A percentile compares a stretch with the other conserved stretches of the same genome.
Evolutionary conservation across 805 yeast genomes (phyloP).

Genomic region (Metschnikowia colocasiae): DNA sequence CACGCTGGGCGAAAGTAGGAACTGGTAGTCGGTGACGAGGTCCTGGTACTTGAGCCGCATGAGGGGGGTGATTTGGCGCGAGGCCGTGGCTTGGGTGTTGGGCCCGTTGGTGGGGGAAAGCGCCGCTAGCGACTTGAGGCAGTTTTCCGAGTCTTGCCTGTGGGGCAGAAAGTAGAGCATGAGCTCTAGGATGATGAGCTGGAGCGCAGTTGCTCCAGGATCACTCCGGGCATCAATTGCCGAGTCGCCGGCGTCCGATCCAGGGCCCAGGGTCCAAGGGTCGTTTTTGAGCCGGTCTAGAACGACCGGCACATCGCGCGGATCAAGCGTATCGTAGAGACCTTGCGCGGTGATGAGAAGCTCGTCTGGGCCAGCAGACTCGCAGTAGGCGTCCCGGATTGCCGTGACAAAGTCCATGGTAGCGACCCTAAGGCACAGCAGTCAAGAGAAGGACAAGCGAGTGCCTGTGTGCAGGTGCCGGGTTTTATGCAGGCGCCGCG

Average conservation of each 20-base stretch:
- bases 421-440: too few relatives aligned
- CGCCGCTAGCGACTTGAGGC: slow-evolving; percentile 9
- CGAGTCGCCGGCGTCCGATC: too few relatives aligned
- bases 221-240: background rate
- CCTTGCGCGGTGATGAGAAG: background rate
- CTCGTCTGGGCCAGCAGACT: background rate
- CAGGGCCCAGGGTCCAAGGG: too few relatives aligned
- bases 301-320: background rate
- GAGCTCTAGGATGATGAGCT: slow-evolving; percentile 8
- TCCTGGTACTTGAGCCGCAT: slow-evolving; percentile 31
- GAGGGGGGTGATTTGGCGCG: slow-evolving; percentile 8
- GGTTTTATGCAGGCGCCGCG: background rate
- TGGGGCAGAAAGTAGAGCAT: slow-evolving; percentile 6
- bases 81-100: too few relatives aligned
- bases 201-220: background rate
- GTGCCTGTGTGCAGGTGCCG: background rate
- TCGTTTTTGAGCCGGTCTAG: background rate
- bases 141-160: background rate
- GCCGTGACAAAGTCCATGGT: background rate
- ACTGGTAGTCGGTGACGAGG: slow-evolving; percentile 31
- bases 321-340: background rate
- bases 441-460: background rate
- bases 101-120: slow-evolving; percentile 12
- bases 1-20: slow-evolving; percentile 15
- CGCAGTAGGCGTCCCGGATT: background rate